Evolutionary conservation across 1,139 yeast genomes (phyloP).

Genomic region (Magnusiomyces tetraspermus): DNA sequence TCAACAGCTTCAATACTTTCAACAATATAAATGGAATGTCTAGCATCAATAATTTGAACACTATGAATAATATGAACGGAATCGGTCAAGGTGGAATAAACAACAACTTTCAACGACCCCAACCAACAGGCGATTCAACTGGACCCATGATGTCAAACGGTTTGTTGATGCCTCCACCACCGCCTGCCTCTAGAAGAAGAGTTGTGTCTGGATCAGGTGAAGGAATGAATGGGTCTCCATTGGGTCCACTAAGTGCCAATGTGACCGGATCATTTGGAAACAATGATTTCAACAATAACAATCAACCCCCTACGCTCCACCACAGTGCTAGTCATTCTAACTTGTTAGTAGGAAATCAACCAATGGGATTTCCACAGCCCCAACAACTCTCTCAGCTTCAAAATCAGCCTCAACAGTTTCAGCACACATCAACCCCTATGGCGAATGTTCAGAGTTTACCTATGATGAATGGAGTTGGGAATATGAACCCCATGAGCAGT

Average conservation of each 20-base stretch:
- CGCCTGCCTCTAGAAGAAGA: slow-evolving; percentile 7
- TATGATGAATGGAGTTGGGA: not conserved
- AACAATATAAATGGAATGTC: not conserved
- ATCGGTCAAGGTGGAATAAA: not conserved
- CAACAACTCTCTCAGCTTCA: slow-evolving; percentile 6
- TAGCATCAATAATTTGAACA: not conserved
- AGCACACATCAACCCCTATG: not conserved
- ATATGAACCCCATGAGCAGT: not conserved
- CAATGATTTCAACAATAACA: not conserved
- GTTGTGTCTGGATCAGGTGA: not conserved
- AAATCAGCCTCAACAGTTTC: slow-evolving; percentile 5
- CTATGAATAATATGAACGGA: not conserved
- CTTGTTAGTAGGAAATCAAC: not conserved
- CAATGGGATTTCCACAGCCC: slow-evolving; percentile 5
- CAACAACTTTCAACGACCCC: not conserved
- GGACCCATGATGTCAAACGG: slow-evolving; percentile 5
- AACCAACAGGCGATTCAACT: not conserved
- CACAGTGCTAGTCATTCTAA: slow-evolving; percentile 2
- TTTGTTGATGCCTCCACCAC: slow-evolving; percentile 7
- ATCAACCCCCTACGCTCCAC: not conserved
- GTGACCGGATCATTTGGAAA: not conserved
- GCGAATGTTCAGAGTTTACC: not conserved
- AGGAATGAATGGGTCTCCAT: not conserved
- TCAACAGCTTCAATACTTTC: not conserved
- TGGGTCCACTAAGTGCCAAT: not conserved